These are phyloP conservation scores for Pleurotus platypus DNA, from an alignment of 768 basidiomycete genomes.

Conservation along the genomic window DNA sequence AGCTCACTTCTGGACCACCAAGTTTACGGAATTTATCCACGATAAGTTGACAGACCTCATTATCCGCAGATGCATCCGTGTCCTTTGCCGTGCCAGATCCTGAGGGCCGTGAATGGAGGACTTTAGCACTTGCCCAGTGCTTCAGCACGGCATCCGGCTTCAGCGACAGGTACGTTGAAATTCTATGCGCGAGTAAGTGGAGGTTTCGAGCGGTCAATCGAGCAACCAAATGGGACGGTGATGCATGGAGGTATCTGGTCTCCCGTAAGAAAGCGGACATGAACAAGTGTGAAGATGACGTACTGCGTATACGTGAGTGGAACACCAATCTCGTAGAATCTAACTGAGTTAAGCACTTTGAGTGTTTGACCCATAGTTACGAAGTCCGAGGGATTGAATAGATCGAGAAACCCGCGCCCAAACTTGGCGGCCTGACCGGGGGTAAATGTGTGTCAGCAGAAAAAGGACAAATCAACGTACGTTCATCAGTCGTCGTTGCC, in stretches of 20 bases:
- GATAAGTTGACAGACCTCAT: constrained; percentile 75
- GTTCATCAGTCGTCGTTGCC: constrained; percentile 84
- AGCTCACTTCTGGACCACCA: constrained; percentile 78
- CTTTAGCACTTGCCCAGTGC: constrained; percentile 96
- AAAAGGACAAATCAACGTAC: constrained; percentile 37
- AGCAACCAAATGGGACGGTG: constrained; percentile 75
- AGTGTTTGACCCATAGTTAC: constrained; percentile 89
- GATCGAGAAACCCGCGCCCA: constrained; percentile 89
- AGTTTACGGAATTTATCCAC: constrained; percentile 88
- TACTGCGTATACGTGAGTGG: constrained; percentile 91
- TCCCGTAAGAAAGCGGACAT: neutral
- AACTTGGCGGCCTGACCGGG: constrained; percentile 85
- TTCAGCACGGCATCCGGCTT: constrained; percentile 85
- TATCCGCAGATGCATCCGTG: constrained; percentile 63
- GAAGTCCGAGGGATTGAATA: constrained; percentile 90
- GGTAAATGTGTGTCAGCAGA: neutral
- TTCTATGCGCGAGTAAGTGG: constrained; percentile 88
- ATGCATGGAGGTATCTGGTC: constrained; percentile 74
- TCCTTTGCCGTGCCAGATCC: constrained; percentile 50
- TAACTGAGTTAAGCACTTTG: constrained; percentile 91
- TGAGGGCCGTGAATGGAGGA: constrained; percentile 64
- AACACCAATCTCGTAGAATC: constrained; percentile 89
- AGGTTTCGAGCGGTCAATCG: constrained; percentile 84
- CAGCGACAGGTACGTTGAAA: constrained; percentile 79
- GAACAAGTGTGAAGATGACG: constrained; percentile 21